phyloP scores from a whole-genome alignment of 108 stramenopile species.

The Discostella pseudostelligera region DNA sequence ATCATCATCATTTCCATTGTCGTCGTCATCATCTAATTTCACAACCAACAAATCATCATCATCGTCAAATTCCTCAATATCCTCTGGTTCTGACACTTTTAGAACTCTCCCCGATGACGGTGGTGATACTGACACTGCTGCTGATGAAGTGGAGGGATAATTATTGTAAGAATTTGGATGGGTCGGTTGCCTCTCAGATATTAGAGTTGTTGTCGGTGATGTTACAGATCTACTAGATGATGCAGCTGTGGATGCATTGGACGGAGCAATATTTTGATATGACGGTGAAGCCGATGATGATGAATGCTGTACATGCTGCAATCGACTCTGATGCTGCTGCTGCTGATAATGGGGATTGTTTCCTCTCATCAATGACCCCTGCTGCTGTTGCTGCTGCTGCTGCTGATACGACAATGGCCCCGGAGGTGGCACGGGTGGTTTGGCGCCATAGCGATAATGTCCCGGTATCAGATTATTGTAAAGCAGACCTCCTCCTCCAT shows the following conservation, averaged over 20 bases:
- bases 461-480: conserved; percentile 49
- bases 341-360: no score
- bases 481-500: conserved; percentile 27
- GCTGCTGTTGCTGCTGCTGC: conserved; percentile 13
- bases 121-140: no score
- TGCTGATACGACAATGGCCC: conserved; percentile 31
- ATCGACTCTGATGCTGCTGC: no score
- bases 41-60: conserved; percentile 44
- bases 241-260: no score
- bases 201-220: neutral
- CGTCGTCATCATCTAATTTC: conserved; percentile 8
- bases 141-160: no score
- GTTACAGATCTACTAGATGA: neutral
- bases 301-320: no score
- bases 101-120: no score
- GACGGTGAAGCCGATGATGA: no score
- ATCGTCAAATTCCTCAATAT: conserved; percentile 16
- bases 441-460: conserved; percentile 42
- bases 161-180: neutral
- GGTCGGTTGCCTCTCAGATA: neutral
- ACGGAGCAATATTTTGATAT: no score
- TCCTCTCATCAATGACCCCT: no score
- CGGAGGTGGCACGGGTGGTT: conserved; percentile 32
- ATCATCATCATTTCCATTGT: conserved; percentile 25
- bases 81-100: conserved; percentile 39